Percentiles rank a stretch among this genome's conserved stretches.
These are phyloP conservation scores for Monosporascus sp. DNA, from an alignment of 2,329 filamentous ascomycete species.

Conservation along the genomic window DNA sequence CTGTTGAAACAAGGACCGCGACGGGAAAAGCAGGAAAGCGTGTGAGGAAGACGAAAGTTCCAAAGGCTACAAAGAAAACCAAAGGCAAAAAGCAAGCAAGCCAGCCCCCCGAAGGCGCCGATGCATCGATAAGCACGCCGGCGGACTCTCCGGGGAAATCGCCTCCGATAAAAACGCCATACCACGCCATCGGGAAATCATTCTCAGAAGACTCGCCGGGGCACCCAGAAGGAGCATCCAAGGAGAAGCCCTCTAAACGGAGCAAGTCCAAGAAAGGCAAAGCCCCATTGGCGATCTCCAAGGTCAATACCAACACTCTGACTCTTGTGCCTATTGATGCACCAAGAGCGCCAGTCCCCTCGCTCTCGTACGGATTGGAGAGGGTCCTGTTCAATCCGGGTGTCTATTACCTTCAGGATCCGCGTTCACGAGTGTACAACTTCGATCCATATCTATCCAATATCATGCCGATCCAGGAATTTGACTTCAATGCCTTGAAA, in stretches of 20 bases:
- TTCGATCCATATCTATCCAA: conserved; percentile 91
- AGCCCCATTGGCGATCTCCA: conserved; percentile 12
- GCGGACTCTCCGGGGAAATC: no score
- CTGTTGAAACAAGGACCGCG: conserved; percentile 1
- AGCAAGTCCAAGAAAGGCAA: neutral
- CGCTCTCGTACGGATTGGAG: conserved; percentile 69
- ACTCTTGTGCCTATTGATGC: conserved; percentile 27
- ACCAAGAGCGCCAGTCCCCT: conserved; percentile 43
- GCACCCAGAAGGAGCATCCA: neutral
- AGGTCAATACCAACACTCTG: conserved; percentile 21
- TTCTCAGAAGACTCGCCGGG: neutral
- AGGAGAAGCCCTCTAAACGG: neutral
- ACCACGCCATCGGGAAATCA: conserved; percentile 3
- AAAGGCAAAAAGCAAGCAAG: neutral
- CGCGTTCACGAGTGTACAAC: conserved; percentile 82
- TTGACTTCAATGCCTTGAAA: conserved; percentile 83
- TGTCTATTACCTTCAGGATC: conserved; percentile 87
- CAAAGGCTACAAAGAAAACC: neutral
- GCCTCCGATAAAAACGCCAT: neutral
- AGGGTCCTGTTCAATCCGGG: conserved; percentile 93
- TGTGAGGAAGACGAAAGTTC: neutral
- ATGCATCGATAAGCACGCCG: neutral
- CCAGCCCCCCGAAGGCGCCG: neutral
- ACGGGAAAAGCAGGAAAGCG: neutral
- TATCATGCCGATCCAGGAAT: conserved; percentile 90